Percentiles rank a stretch among this genome's conserved stretches.
These are phyloP conservation scores for Paraurostyla sp. DNA, from an alignment of 73 alveolate genomes.

Conservation along the genomic window DNA sequence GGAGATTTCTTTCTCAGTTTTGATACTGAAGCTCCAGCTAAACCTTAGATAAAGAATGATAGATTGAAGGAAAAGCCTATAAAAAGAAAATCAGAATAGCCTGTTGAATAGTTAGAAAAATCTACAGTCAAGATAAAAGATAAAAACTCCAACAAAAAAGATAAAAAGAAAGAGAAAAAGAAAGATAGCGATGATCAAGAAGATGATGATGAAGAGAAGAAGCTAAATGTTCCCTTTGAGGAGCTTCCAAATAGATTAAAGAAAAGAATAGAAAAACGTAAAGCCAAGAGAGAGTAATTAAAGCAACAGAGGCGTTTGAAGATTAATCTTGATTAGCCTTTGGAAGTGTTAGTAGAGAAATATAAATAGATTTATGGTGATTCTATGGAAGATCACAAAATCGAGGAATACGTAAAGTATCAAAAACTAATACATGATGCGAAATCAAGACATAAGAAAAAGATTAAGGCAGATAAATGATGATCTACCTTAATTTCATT, in stretches of 20 bases:
- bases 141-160: no score
- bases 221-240: slow-evolving; percentile 19
- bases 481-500: not conserved
- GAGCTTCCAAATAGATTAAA: slow-evolving; percentile 49
- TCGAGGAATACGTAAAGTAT: slow-evolving; percentile 40
- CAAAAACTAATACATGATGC: slow-evolving; percentile 54
- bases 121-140: no score
- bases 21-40: slow-evolving; percentile 1
- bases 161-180: not conserved
- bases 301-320: slow-evolving; percentile 11
- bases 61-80: not conserved
- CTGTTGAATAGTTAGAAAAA: no score
- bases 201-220: not conserved
- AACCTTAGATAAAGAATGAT: not conserved
- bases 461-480: slow-evolving; percentile 48
- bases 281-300: slow-evolving; percentile 31
- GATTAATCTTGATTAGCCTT: slow-evolving; percentile 31
- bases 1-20: slow-evolving; percentile 24
- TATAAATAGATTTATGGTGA: slow-evolving; percentile 27
- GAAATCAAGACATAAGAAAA: slow-evolving; percentile 21
- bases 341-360: slow-evolving; percentile 15
- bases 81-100: not conserved
- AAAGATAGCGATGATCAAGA: not conserved
- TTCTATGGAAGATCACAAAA: slow-evolving; percentile 22
- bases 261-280: slow-evolving; percentile 44